Base-by-base conservation (phyloP, 306 rosid genomes). In the Prunus kanzakura region DNA sequence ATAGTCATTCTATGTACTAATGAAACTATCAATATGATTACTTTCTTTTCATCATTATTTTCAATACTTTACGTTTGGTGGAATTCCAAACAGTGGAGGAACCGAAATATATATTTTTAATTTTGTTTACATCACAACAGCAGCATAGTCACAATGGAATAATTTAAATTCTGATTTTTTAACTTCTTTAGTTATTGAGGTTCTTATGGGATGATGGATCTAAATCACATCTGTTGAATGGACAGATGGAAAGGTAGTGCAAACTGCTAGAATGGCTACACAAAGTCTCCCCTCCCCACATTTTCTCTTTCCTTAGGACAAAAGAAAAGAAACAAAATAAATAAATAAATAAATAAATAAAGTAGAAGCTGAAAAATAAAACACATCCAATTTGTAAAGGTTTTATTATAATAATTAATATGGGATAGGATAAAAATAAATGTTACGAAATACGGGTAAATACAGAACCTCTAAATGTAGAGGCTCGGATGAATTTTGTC, bases 161-260 rank as follows among this genome's bases (percentile, higher is more conserved):
- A 54, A 52, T 52, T 12, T 35, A 11, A 32, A 41, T 64, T 60
- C 72, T 49, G 20, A 30, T 75, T 51, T 49, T 14, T 61, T 25
- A 60, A n/a, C 62, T 75, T 75, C 2, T 1, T 52, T 15, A 69
- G 22, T 32, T 73, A 32, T 11, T 58, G 56, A 52, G 49, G 54
- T 60, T 29, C 63, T n/a, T 49, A 6, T 20, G 49, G 32, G 54
- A 64, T 75, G 61, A 64, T 29, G 32, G 61, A 64, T 65, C 19
- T 35, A 65, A 51, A 65, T 75, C 64, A 75, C 43, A 76, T 27
- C 3, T 69, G 79, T 64, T 64, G 57, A 29, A 47, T 15, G n/a
- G 65, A 45, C 65, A 76, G 41, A 51, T 51, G 63, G 25, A 75
- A 62, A 75, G 25, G 57, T 57, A n/a, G 29, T 64, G 52, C 35